Base-by-base conservation (phyloP, 768 basidiomycete genomes). In the Mycena filopes region DNA sequence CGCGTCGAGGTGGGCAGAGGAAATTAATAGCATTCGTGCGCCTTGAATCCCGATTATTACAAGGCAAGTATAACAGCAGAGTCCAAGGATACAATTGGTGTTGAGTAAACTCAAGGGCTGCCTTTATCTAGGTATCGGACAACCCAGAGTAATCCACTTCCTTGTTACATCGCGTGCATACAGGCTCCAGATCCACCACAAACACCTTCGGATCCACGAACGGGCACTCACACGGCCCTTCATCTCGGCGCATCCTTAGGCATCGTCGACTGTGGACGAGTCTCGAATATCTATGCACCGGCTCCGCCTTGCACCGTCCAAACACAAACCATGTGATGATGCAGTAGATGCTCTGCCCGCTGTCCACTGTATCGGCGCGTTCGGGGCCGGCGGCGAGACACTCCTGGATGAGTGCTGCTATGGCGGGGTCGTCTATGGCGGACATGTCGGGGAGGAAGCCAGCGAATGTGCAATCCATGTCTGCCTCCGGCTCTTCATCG, bases 101-200 rank as follows among this genome's bases (percentile, higher is more conserved):
- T n/a, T n/a, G n/a, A n/a, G n/a, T n/a, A n/a, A n/a, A n/a, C n/a
- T n/a, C n/a, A n/a, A n/a, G n/a, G n/a, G n/a, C n/a, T n/a, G n/a
- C n/a, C n/a, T n/a, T n/a, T n/a, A n/a, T n/a, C n/a, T n/a, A n/a
- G n/a, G n/a, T n/a, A n/a, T n/a, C n/a, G n/a, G n/a, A n/a, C n/a
- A 77, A 41, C 21, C 54, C 42, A 2, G 21, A 15, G 21, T 56
- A 56, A n/a, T 56, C 42, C n/a, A 56, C 55, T 5, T 31, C 55
- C 0, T 0, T 8, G 15, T 45, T 33, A 12, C 57, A 48, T 23
- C 21, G 25, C 21, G 46, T 40, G 46, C 57, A 59, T n/a, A 48
- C 21, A 3, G 57, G 57, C 46, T 59, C 46, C 23, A 48, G 46
- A 1, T 7, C 23, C 36, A 33, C 3, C 2, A 21, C 9, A 20